Conservation (phyloP, 2,329 filamentous ascomycete species). For the Verticillium klebahnii region DNA sequence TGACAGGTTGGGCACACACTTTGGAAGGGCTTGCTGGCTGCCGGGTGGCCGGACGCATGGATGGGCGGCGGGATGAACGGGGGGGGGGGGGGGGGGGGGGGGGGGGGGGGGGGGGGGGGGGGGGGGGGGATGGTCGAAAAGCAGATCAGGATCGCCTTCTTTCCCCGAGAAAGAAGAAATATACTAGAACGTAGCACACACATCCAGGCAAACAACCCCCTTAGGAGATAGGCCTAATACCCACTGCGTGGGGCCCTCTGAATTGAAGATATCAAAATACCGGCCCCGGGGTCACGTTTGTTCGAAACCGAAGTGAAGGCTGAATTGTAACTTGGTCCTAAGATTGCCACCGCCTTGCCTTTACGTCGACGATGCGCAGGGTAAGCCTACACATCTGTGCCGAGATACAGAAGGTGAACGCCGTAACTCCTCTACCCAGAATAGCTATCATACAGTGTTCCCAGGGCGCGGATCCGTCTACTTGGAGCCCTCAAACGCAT, state of each 20-base stretch:
- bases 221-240: neutral
- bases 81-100: neutral
- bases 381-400: neutral
- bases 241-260: neutral
- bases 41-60: neutral
- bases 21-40: neutral
- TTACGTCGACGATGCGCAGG: neutral
- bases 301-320: neutral
- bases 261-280: neutral
- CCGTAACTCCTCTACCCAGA: neutral
- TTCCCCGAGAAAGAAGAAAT: neutral
- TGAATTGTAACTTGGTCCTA: neutral
- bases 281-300: neutral
- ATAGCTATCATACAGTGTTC: neutral
- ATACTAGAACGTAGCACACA: neutral
- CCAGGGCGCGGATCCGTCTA: slow-evolving; percentile 11
- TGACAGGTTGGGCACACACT: neutral
- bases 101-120: neutral
- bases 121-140: neutral
- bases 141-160: neutral
- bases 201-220: neutral
- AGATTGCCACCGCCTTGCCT: neutral
- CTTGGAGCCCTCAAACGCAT: slow-evolving; percentile 47
- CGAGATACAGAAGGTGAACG: neutral
- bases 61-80: neutral